Conservation (phyloP, 805 yeast species). For the Starmera caribaea region DNA sequence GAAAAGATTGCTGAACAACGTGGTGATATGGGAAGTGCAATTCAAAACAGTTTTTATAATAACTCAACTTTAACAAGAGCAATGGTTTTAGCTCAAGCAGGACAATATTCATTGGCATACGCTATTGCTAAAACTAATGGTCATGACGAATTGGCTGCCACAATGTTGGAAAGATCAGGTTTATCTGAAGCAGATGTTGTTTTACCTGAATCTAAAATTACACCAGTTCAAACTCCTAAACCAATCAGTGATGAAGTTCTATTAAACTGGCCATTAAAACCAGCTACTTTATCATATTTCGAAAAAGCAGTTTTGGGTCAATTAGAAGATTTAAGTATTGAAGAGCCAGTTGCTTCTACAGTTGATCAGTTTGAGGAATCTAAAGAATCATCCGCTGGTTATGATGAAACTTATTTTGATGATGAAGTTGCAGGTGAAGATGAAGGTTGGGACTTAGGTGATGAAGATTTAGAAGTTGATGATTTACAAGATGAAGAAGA, state of each 20-base stretch:
- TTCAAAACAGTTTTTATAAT: conserved; percentile 74
- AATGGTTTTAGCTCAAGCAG: conserved; percentile 62
- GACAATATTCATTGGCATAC: conserved; percentile 83
- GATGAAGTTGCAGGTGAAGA: conserved; percentile 44
- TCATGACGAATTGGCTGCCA: conserved; percentile 61
- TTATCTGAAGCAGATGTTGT: conserved; percentile 52
- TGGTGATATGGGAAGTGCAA: conserved; percentile 66
- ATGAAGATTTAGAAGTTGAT: conserved; percentile 64
- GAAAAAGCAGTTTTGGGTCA: conserved; percentile 79
- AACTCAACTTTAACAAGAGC: conserved; percentile 71
- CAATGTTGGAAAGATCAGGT: conserved; percentile 63
- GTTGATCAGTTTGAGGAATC: conserved; percentile 14
- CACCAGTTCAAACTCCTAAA: conserved; percentile 23
- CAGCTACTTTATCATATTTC: conserved; percentile 66
- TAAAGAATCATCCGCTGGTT: conserved; percentile 15
- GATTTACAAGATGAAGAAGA: conserved; percentile 46
- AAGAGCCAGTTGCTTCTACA: conserved; percentile 17
- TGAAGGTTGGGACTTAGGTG: conserved; percentile 77
- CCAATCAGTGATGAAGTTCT: conserved; percentile 42
- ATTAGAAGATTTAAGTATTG: conserved; percentile 53
- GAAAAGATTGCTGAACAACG: conserved; percentile 83
- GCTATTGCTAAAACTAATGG: conserved; percentile 87
- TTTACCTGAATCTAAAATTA: conserved; percentile 41
- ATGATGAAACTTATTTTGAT: conserved; percentile 31
- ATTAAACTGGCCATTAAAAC: conserved; percentile 74